Evolutionary conservation across 306 rosid genomes (phyloP).

Genomic region (Prunus dulcis): DNA sequence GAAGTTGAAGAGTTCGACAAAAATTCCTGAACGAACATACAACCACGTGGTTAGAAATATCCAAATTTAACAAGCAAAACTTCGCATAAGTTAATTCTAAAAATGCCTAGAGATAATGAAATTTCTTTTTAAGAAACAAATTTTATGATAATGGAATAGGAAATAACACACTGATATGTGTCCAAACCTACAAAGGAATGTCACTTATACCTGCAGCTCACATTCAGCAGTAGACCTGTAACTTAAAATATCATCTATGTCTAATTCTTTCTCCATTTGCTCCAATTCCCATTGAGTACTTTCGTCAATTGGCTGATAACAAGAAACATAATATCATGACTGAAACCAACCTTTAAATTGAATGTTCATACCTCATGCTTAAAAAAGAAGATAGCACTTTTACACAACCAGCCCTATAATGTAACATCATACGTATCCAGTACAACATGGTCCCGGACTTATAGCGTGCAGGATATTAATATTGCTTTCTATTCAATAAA

Average conservation of each 20-base stretch:
- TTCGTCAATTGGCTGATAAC: slow-evolving; percentile 67
- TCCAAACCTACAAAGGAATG: slow-evolving; percentile 17
- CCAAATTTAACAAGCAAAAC: background rate
- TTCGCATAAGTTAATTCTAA: slow-evolving; percentile 5
- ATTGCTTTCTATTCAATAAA: background rate
- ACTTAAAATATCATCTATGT: slow-evolving; percentile 76
- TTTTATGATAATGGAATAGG: background rate
- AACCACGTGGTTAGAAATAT: background rate
- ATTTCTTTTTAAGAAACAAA: no score
- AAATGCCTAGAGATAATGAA: slow-evolving; percentile 13
- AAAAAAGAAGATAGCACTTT: background rate
- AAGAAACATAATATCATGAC: slow-evolving; percentile 6
- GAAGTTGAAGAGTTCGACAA: slow-evolving; percentile 43
- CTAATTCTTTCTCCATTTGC: slow-evolving; percentile 85
- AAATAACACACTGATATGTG: slow-evolving; percentile 8
- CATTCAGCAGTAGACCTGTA: slow-evolving; percentile 79
- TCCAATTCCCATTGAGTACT: slow-evolving; percentile 65
- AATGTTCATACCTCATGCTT: background rate
- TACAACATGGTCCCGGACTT: background rate
- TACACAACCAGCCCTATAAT: no score
- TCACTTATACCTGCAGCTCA: slow-evolving; percentile 66
- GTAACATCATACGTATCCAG: background rate
- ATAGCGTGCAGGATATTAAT: background rate
- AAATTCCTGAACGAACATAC: slow-evolving; percentile 46
- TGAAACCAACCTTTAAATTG: background rate